Base-by-base conservation (phyloP, 495 filamentous ascomycete species). In the Aspergillus biplanus region DNA sequence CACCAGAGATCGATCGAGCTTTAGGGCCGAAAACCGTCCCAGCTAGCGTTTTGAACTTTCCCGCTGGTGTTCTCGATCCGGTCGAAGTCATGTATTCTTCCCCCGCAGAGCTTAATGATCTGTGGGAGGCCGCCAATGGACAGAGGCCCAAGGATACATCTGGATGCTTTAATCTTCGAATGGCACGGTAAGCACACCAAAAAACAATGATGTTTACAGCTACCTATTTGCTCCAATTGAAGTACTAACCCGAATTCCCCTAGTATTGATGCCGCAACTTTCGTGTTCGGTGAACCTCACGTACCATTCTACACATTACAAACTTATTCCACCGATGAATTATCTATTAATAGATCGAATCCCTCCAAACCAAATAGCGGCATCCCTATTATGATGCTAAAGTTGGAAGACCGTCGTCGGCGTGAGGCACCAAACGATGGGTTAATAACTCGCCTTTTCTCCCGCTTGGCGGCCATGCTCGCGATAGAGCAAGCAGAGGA, bases 371-470 rank as follows among this genome's bases (percentile, higher is more conserved):
- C 69, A 16, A 73, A 71, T 44, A 73, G 69, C 33, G 74, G 70
- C 33, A 69, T 83, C 5, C 78, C 80, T 1, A 85, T 89, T 2
- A 80, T 91, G 64, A 76, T 71, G 59, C 83, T 90, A 5, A 83
- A 78, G 0, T 77, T 92, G 9, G 87, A 89, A 66, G 83, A 85
- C 35, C 78, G 78, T 3, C 71, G 72, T 12, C 83, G 86, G 5
- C 82, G 83, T 5, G 78, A 87, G 7, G 83, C 81, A 12, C 87
- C 85, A 15, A 81, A 87, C 63, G 86, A 90, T 69, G 89, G 88
- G 7, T 82, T 92, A 4, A 81, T 93, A n/a, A 85, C 89, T 0
- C 80, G 87, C n/a, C 82, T 94, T 34, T 91, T 89, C 73, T 89
- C 91, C 0, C 79, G 82, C 27, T 80, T 87, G 13, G 90, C 91